Evolutionary conservation across 1,284 basidiomycete species (phyloP).

Genomic region (Cryptococcus sp.): DNA sequence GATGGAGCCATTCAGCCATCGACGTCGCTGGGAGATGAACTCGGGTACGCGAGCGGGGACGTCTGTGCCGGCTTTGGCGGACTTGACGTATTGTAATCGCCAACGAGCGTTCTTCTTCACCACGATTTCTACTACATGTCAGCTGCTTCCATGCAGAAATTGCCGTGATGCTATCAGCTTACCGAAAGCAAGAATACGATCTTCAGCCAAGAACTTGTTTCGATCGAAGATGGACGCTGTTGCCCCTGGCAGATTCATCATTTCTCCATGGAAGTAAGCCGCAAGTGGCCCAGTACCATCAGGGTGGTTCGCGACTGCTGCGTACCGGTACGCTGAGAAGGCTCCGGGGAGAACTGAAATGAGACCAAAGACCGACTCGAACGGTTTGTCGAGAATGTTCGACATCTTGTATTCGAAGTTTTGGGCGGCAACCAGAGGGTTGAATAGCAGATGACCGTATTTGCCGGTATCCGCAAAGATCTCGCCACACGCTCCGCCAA

Average conservation of each 20-base stretch:
- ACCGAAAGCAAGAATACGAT: constrained; percentile 49
- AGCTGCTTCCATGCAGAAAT: constrained; percentile 6
- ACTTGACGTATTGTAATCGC: constrained; percentile 87
- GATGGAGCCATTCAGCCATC: constrained; percentile 78
- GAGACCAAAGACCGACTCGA: constrained; percentile 89
- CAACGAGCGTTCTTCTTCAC: constrained; percentile 50
- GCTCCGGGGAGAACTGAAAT: constrained; percentile 84
- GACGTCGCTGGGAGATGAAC: constrained; percentile 85
- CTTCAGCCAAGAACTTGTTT: constrained; percentile 84
- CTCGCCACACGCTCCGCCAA: constrained; percentile 94
- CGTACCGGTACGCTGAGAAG: constrained; percentile 89
- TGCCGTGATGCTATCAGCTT: constrained; percentile 11
- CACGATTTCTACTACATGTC: constrained; percentile 38
- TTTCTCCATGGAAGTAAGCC: constrained; percentile 87
- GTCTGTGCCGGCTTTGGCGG: constrained; percentile 84
- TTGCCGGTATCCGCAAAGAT: constrained; percentile 79
- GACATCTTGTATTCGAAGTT: constrained; percentile 84
- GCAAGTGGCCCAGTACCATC: constrained; percentile 84
- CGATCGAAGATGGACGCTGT: constrained; percentile 59
- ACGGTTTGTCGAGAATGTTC: constrained; percentile 87
- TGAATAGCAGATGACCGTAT: constrained; percentile 76
- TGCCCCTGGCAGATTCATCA: constrained; percentile 62
- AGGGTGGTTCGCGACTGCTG: constrained; percentile 75
- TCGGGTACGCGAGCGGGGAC: constrained; percentile 74
- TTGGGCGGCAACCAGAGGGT: constrained; percentile 86